Evolutionary conservation across 352 stramenopile species (phyloP).

Genomic region (Pythium sp.): DNA sequence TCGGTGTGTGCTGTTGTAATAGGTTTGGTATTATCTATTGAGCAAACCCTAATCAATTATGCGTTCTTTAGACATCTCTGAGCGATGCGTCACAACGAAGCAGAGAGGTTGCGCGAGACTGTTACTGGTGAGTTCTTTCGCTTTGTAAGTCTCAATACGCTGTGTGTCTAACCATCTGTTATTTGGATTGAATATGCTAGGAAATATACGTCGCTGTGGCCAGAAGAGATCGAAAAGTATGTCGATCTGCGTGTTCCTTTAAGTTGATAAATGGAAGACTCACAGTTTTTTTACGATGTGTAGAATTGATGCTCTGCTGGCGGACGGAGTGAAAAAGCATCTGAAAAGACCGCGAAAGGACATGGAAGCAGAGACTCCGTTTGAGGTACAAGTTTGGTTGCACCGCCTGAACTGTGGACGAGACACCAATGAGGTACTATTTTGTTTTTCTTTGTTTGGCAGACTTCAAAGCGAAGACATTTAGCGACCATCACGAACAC

Average conservation of each 20-base stretch:
- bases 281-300: background rate
- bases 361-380: constrained; percentile 22
- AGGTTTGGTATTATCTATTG: background rate
- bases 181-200: constrained; percentile 13
- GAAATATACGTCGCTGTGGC: constrained; percentile 49
- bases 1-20: constrained; percentile 17
- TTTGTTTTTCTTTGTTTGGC: background rate
- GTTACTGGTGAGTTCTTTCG: constrained; percentile 41
- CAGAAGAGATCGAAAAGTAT: constrained; percentile 42
- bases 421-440: background rate
- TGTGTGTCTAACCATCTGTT: background rate
- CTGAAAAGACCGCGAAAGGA: constrained; percentile 49
- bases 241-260: background rate
- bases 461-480: constrained; percentile 47
- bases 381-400: constrained; percentile 28
- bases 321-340: constrained; percentile 62
- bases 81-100: constrained; percentile 59
- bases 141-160: background rate
- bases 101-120: constrained; percentile 49
- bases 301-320: constrained; percentile 44
- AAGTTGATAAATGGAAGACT: background rate
- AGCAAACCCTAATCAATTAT: background rate
- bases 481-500: constrained; percentile 67
- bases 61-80: constrained; percentile 29
- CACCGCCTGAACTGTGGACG: background rate